Percentiles rank a stretch among this genome's conserved stretches.
Evolutionary conservation across 2,329 filamentous ascomycete genomes (phyloP).

Genomic region (Lachnellula subtilissima): DNA sequence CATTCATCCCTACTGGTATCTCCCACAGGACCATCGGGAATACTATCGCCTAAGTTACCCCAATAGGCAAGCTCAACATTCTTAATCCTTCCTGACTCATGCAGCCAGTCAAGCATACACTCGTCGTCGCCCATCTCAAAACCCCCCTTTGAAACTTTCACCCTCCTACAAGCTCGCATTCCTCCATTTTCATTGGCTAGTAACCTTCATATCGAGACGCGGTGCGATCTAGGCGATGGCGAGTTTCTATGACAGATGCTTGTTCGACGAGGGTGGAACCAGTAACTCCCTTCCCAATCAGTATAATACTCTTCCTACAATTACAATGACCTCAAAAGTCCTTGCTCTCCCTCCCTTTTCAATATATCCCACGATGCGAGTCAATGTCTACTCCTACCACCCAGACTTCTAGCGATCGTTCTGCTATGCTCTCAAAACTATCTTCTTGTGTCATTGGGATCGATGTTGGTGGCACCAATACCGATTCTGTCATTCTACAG

Average conservation of each 20-base stretch:
- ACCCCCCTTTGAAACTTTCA: too few relatives aligned
- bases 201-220: not conserved
- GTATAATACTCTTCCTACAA: not conserved
- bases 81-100: not conserved
- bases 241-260: constrained; percentile 7
- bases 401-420: constrained; percentile 1
- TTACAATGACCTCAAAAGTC: not conserved
- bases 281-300: not conserved
- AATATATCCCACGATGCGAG: not conserved
- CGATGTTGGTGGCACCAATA: constrained; percentile 58
- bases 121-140: too few relatives aligned
- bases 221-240: constrained; percentile 13
- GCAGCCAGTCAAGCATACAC: too few relatives aligned
- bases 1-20: too few relatives aligned
- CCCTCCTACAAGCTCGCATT: too few relatives aligned
- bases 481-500: constrained; percentile 34
- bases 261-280: not conserved
- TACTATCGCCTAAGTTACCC: not conserved
- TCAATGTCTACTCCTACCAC: constrained; percentile 7
- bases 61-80: not conserved
- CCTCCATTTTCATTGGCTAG: too few relatives aligned
- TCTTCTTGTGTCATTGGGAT: constrained; percentile 32
- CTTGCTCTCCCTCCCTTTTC: constrained; percentile 4
- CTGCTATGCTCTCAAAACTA: constrained; percentile 19
- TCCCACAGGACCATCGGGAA: too few relatives aligned